Evolutionary conservation across 2,329 filamentous ascomycete species (phyloP).

Genomic region (Claviceps sp.): DNA sequence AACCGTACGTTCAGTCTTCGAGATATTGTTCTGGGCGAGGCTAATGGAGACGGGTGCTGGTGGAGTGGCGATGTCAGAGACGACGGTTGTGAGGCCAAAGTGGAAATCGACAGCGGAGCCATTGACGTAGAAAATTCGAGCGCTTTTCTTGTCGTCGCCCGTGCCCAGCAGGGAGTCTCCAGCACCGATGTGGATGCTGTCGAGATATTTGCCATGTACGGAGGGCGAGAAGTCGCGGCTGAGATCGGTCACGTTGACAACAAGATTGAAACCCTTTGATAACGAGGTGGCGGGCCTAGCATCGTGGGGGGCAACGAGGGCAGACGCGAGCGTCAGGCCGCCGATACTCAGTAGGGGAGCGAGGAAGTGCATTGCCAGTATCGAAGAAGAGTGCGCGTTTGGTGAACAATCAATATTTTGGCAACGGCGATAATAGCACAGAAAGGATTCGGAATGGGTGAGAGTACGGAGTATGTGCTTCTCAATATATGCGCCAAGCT

Average conservation of each 20-base stretch:
- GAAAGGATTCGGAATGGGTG: no score
- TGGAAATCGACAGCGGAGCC: conserved; percentile 25
- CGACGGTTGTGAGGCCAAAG: conserved; percentile 4
- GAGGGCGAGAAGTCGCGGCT: conserved; percentile 25
- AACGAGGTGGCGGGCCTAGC: conserved; percentile 1
- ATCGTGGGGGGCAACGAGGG: conserved; percentile 5
- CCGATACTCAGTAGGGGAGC: conserved; percentile 9
- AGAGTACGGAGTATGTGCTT: no score
- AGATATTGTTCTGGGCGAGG: background rate
- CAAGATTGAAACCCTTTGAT: conserved; percentile 24
- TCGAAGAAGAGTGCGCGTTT: background rate
- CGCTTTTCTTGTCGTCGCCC: conserved; percentile 8
- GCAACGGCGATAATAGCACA: no score
- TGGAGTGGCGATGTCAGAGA: conserved; percentile 1
- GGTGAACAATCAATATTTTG: background rate
- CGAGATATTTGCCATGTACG: conserved; percentile 26
- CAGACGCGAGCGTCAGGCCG: conserved; percentile 13
- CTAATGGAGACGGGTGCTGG: conserved; percentile 12
- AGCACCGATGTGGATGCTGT: conserved; percentile 30
- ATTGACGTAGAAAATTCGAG: conserved; percentile 35
- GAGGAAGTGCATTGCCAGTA: background rate
- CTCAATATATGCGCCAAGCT: no score
- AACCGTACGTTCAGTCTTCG: background rate
- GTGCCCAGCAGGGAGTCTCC: conserved; percentile 26
- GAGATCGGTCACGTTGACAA: conserved; percentile 31